phyloP scores from a whole-genome alignment of 1,284 basidiomycete genomes.

The Papiliotrema laurentii region DNA sequence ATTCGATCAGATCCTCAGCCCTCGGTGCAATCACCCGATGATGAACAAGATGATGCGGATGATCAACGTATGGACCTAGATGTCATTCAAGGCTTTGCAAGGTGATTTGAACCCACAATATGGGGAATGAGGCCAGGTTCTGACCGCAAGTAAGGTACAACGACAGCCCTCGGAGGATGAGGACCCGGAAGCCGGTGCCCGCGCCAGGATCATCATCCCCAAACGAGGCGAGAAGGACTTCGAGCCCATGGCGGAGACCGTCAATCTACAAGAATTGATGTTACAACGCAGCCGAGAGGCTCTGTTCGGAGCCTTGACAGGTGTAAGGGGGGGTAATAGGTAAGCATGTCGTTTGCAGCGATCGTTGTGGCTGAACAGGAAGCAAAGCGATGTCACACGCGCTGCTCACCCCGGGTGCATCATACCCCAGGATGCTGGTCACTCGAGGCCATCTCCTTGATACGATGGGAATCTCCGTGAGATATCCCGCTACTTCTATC shows the following conservation, averaged over 20 bases:
- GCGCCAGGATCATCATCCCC: constrained; percentile 60
- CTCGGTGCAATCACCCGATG: constrained; percentile 6
- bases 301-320: constrained; percentile 74
- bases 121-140: not conserved
- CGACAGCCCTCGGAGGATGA: constrained; percentile 24
- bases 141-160: constrained; percentile 2
- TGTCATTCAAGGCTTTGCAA: constrained; percentile 32
- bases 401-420: constrained; percentile 27
- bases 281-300: constrained; percentile 77
- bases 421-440: constrained; percentile 58
- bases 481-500: constrained; percentile 52
- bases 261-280: constrained; percentile 61
- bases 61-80: constrained; percentile 28
- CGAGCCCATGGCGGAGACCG: constrained; percentile 65
- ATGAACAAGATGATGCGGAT: constrained; percentile 32
- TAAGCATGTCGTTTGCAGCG: constrained; percentile 40
- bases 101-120: constrained; percentile 14
- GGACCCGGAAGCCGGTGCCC: constrained; percentile 7
- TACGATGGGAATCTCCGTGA: constrained; percentile 65
- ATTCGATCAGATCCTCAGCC: not conserved
- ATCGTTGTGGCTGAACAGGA: not conserved
- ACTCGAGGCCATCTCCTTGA: constrained; percentile 72
- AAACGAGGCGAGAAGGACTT: constrained; percentile 95
- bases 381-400: constrained; percentile 49
- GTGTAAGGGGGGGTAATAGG: constrained; percentile 69